A percentile compares a stretch with the other conserved stretches of the same genome.
Evolutionary conservation across 1,139 yeast species (phyloP).

Genomic region (Blastobotrys ciferrii): DNA sequence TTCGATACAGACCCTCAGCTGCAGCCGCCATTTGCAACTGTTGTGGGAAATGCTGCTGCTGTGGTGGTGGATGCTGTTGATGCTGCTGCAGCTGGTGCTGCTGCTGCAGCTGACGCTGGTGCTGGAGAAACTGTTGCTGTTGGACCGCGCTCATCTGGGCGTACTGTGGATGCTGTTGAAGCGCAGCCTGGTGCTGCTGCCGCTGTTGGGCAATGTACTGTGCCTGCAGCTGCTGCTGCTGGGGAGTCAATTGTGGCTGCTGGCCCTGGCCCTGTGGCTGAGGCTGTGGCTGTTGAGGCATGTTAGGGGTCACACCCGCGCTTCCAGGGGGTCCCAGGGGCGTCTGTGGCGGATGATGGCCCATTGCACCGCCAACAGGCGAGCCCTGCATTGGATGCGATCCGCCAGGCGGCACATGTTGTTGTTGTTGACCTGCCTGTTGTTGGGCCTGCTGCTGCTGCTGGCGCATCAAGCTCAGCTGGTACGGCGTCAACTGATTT

Average conservation of each 20-base stretch:
- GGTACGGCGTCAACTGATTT: slow-evolving; percentile 10
- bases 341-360: slow-evolving; percentile 11
- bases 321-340: slow-evolving; percentile 14
- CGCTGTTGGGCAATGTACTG: slow-evolving; percentile 2
- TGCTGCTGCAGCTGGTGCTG: slow-evolving; percentile 11
- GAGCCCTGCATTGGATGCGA: background rate
- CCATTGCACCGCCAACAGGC: background rate
- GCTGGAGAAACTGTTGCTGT: slow-evolving; percentile 10
- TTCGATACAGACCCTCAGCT: slow-evolving; percentile 10
- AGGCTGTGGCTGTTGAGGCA: slow-evolving; percentile 11
- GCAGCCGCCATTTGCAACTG: slow-evolving; percentile 8
- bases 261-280: no score
- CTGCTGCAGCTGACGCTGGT: slow-evolving; percentile 6
- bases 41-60: slow-evolving; percentile 6
- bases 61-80: slow-evolving; percentile 9
- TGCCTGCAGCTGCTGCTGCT: slow-evolving; percentile 23
- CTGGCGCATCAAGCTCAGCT: slow-evolving; percentile 11
- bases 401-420: no score
- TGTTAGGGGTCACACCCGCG: background rate
- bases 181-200: background rate
- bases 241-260: slow-evolving; percentile 33
- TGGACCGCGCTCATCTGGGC: background rate
- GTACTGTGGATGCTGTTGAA: slow-evolving; percentile 2
- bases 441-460: slow-evolving; percentile 15
- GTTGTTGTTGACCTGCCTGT: slow-evolving; percentile 12